Evolutionary conservation across 345 rosid species (phyloP), one percentile per base, ranked within the genome.

Genomic region (Noccaea caerulescens): DNA sequence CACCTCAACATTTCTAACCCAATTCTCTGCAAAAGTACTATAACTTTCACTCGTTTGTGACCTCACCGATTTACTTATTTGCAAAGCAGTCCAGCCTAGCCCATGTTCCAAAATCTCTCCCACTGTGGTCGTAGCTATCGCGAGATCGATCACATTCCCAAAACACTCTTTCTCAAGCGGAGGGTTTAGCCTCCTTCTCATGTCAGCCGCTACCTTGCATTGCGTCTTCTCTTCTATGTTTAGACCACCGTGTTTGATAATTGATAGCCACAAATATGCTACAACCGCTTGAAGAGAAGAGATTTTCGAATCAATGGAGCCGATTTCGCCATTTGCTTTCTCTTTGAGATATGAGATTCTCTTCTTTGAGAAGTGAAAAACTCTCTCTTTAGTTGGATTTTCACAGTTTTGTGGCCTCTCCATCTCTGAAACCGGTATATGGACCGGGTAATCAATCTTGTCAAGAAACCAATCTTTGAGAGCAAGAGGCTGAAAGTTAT

Each of bases 201-300:
- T 57, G 36, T 64, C 65, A 33, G 65, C 71, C 0, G 75, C 65
- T 76, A 76, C 23, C 36, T 27, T 70, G 57, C 72, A 76, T 20
- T 73, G 46, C 3, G 67, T 73, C 49, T 1, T 7, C 10, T 73
- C 77, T 39, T 58, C 77, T 30, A 37, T 30, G 45, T 42, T 27
- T 36, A 70, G 11, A 49, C 46, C 30, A 23, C 68, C 16, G 34
- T 41, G 14, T 4, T 11, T 58, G 4, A 58, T 23, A 14, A 76
- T 65, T 46, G 53, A 54, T 53, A 11, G 10, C 85, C 83, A 82
- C 7, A 75, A 10, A 38, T 71, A 65, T 43, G 76, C 73, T 32
- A 70, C 23, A 41, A 78, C 54, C 4, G 80, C 71, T 66, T 81
- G 81, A 58, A 81, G 76, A 39, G 80, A 74, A 0, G 84, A 77